These are phyloP conservation scores for Orbilia javanica DNA, from an alignment of 2,329 filamentous ascomycete genomes.

Conservation along the genomic window DNA sequence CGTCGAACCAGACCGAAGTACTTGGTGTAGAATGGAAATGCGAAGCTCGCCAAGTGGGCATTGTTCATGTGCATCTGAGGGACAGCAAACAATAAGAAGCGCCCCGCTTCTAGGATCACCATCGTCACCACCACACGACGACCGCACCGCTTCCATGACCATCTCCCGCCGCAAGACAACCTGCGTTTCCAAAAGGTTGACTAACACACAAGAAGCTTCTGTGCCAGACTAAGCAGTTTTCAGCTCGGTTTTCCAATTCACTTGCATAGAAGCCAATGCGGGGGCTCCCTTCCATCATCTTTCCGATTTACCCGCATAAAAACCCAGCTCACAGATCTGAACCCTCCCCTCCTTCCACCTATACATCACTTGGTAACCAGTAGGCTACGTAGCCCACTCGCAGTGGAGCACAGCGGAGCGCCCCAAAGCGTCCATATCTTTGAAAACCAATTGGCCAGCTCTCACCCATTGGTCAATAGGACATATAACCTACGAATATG, in stretches of 20 bases:
- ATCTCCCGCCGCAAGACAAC: slow-evolving; percentile 16
- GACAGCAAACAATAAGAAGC: slow-evolving; percentile 27
- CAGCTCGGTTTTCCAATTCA: slow-evolving; percentile 7
- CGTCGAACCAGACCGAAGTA: background rate
- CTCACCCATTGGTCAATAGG: slow-evolving; percentile 19
- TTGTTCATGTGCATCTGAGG: slow-evolving; percentile 5
- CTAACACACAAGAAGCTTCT: background rate
- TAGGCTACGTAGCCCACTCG: slow-evolving; percentile 27
- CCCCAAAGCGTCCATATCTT: slow-evolving; percentile 18
- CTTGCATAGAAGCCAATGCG: slow-evolving; percentile 15
- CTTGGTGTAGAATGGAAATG: background rate
- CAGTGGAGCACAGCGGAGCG: slow-evolving; percentile 24
- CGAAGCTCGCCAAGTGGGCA: slow-evolving; percentile 16
- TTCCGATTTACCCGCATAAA: slow-evolving; percentile 29
- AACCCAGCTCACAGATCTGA: slow-evolving; percentile 16
- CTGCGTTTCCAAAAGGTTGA: background rate
- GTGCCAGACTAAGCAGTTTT: slow-evolving; percentile 21
- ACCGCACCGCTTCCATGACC: slow-evolving; percentile 12
- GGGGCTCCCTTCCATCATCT: slow-evolving; percentile 28
- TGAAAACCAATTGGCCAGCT: slow-evolving; percentile 16
- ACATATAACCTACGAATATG: slow-evolving; percentile 11
- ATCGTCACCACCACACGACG: background rate
- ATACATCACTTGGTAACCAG: slow-evolving; percentile 37
- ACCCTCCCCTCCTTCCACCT: slow-evolving; percentile 11
- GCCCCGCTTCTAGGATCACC: slow-evolving; percentile 20